Conservation (phyloP, 352 stramenopile species). For the Discostella stelligera region DNA sequence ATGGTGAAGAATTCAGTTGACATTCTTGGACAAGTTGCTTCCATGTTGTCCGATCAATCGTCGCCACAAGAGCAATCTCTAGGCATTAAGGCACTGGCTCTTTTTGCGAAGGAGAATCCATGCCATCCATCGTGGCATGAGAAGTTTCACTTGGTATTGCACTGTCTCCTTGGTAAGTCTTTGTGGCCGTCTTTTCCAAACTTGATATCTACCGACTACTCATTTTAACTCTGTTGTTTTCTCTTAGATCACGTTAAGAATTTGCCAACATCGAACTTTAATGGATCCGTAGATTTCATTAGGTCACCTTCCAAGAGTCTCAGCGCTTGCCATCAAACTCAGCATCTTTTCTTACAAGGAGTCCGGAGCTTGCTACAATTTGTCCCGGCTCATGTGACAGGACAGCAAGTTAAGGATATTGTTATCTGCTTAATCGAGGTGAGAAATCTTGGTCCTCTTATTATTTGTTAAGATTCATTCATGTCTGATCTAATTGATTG, state of each 20-base stretch:
- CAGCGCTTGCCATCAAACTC: constrained; percentile 27
- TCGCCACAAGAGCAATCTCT: constrained; percentile 49
- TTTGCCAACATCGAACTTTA: constrained; percentile 9
- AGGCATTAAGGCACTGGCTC: constrained; percentile 48
- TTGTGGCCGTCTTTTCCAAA: background rate
- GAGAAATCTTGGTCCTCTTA: background rate
- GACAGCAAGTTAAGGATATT: constrained; percentile 30
- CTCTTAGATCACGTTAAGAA: constrained; percentile 30
- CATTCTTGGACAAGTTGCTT: constrained; percentile 41
- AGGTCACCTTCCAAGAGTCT: constrained; percentile 42
- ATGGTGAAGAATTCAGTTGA: constrained; percentile 44
- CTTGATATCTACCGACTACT: background rate
- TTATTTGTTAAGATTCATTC: background rate
- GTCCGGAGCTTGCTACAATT: constrained; percentile 51
- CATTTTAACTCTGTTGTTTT: constrained; percentile 2
- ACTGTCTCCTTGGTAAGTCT: constrained; percentile 42
- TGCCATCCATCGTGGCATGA: constrained; percentile 42
- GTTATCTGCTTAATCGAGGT: constrained; percentile 43
- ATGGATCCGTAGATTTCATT: constrained; percentile 21
- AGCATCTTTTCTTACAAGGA: constrained; percentile 57
- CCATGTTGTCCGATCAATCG: constrained; percentile 37
- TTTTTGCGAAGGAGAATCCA: constrained; percentile 50
- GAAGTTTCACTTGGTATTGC: constrained; percentile 49
- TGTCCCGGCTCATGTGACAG: constrained; percentile 34
- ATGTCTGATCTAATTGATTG: background rate